These are phyloP conservation scores for Clarkia xantiana DNA, from an alignment of 345 rosid species.

Conservation along the genomic window DNA sequence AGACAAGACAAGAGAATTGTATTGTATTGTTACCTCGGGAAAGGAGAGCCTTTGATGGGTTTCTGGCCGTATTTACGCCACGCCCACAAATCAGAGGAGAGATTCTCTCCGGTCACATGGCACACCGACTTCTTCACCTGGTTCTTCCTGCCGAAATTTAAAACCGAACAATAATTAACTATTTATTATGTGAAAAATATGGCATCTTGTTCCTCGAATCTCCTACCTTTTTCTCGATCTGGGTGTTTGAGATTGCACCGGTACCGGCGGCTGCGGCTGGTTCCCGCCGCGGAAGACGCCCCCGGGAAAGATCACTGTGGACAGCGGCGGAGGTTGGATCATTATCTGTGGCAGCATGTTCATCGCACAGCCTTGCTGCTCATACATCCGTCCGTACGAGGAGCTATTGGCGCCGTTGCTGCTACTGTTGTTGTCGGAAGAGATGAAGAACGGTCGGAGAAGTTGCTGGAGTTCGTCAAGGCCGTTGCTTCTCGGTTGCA, in stretches of 20 bases:
- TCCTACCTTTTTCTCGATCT: conserved; percentile 26
- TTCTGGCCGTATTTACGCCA: conserved; percentile 98
- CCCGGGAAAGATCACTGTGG: neutral
- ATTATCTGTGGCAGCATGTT: neutral
- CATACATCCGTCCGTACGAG: too few species aligned
- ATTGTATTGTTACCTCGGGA: conserved; percentile 40
- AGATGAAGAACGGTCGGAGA: conserved; percentile 27
- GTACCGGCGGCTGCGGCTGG: conserved; percentile 7
- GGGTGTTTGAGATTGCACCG: conserved; percentile 17
- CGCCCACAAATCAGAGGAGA: conserved; percentile 77
- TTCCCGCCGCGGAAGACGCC: neutral
- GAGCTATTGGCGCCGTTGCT: too few species aligned
- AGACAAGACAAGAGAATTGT: neutral
- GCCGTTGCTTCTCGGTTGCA: conserved; percentile 6
- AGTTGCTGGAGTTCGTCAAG: conserved; percentile 43
- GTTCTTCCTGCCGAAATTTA: conserved; percentile 34
- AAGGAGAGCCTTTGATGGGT: conserved; percentile 91
- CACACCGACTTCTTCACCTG: conserved; percentile 51
- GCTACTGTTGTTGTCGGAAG: neutral
- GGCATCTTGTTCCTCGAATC: conserved; percentile 23
- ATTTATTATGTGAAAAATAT: neutral
- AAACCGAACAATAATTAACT: neutral
- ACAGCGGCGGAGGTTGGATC: conserved; percentile 3
- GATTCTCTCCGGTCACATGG: conserved; percentile 61
- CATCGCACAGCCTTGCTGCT: too few species aligned